Evolutionary conservation across 352 stramenopile species (phyloP).

Genomic region (Pythium myriotylum): DNA sequence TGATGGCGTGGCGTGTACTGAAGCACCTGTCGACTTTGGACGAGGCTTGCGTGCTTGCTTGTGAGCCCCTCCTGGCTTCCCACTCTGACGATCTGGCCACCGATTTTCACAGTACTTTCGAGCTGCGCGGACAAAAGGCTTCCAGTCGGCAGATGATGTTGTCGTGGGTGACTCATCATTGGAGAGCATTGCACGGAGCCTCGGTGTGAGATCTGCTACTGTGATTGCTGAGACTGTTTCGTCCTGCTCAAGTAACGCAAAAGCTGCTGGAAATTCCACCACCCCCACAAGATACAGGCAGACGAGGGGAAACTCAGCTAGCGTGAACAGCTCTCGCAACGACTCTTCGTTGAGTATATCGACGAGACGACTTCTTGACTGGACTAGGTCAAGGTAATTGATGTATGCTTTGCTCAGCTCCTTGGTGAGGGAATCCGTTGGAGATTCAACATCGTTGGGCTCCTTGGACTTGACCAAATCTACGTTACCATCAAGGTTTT

Average conservation of each 20-base stretch:
- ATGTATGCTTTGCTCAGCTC: constrained; percentile 64
- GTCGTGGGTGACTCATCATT: constrained; percentile 16
- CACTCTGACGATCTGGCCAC: constrained; percentile 53
- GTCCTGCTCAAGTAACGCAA: constrained; percentile 3
- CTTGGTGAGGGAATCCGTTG: constrained; percentile 38
- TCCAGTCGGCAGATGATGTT: constrained; percentile 31
- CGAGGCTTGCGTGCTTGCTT: constrained; percentile 5
- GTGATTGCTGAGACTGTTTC: constrained; percentile 4
- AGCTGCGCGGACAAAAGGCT: constrained; percentile 35
- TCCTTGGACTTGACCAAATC: neutral
- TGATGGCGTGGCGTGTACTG: neutral
- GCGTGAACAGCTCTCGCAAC: constrained; percentile 28
- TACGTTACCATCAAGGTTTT: neutral
- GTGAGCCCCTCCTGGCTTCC: neutral
- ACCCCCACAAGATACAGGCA: constrained; percentile 34
- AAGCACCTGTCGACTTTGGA: neutral
- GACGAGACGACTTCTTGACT: constrained; percentile 38
- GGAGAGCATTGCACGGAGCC: constrained; percentile 21
- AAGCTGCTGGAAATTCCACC: constrained; percentile 11
- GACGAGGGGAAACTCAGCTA: constrained; percentile 43
- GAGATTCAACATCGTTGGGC: neutral
- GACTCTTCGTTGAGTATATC: constrained; percentile 22
- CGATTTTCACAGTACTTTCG: constrained; percentile 60
- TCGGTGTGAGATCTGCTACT: neutral
- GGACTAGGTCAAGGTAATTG: constrained; percentile 56